A percentile compares a stretch with the other conserved stretches of the same genome.
Conservation (phyloP, 1,284 basidiomycete genomes). For the Ustilago sp. region DNA sequence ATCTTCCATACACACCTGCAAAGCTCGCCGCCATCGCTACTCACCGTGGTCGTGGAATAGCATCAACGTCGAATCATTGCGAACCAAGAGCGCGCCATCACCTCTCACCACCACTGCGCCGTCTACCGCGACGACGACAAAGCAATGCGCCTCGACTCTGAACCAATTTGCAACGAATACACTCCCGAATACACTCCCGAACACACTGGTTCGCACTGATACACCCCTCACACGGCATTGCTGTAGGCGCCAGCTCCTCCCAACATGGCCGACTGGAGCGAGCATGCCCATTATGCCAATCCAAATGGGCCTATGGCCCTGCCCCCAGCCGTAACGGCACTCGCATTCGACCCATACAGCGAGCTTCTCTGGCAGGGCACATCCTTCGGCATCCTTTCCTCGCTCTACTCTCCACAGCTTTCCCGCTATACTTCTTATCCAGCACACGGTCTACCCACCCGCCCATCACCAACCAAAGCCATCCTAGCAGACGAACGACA, state of each 20-base stretch:
- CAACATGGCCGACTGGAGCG: slow-evolving; percentile 64
- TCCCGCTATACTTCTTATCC: slow-evolving; percentile 74
- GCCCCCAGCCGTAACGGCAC: slow-evolving; percentile 57
- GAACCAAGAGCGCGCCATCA: background rate
- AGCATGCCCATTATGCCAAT: slow-evolving; percentile 61
- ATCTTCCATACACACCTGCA: too few relatives aligned
- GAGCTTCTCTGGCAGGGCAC: slow-evolving; percentile 90
- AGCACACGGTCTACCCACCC: slow-evolving; percentile 74
- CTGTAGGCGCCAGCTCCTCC: background rate
- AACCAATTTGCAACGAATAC: background rate
- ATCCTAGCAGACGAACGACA: slow-evolving; percentile 68
- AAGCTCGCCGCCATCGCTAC: too few relatives aligned
- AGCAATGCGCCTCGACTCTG: slow-evolving; percentile 1
- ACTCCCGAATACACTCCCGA: background rate
- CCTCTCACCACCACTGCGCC: background rate
- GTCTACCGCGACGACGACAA: slow-evolving; percentile 1
- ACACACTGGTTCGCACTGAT: background rate
- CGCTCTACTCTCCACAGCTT: slow-evolving; percentile 79
- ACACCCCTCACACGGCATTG: background rate
- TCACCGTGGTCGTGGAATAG: too few relatives aligned
- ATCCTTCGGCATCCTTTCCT: slow-evolving; percentile 79
- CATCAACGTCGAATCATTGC: too few relatives aligned
- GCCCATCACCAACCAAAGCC: slow-evolving; percentile 67
- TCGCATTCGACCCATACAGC: slow-evolving; percentile 88
- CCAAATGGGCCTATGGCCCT: slow-evolving; percentile 57